phyloP scores from a whole-genome alignment of 1,284 basidiomycete species.

The Melampsora medusae region DNA sequence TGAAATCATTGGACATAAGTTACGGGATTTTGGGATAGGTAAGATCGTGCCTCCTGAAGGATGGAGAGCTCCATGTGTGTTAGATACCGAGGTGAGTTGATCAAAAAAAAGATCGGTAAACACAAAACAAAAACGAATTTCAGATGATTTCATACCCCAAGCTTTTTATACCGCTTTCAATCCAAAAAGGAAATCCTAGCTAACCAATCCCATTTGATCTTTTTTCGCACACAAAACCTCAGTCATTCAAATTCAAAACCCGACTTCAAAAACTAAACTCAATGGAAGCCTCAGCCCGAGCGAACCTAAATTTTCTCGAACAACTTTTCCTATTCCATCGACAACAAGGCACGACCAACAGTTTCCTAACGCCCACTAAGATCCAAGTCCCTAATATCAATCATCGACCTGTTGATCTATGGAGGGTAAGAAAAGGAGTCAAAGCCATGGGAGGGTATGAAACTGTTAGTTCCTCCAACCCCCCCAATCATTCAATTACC shows the following conservation, averaged over 20 bases:
- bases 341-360: constrained; percentile 52
- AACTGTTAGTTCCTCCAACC: constrained; percentile 23
- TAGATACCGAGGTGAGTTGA: constrained; percentile 78
- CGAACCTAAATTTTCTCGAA: constrained; percentile 94
- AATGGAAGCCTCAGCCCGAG: constrained; percentile 92
- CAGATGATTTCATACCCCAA: no score
- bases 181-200: no score
- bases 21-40: constrained; percentile 78
- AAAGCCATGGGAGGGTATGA: constrained; percentile 82
- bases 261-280: constrained; percentile 91
- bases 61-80: constrained; percentile 96
- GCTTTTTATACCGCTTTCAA: no score
- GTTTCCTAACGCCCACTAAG: constrained; percentile 50
- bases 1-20: constrained; percentile 70
- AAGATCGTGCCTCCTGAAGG: constrained; percentile 90
- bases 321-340: constrained; percentile 71
- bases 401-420: constrained; percentile 85
- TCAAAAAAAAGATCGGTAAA: no score
- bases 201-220: no score
- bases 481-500: no score
- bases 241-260: constrained; percentile 92
- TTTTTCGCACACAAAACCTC: neutral
- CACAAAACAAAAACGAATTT: no score
- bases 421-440: constrained; percentile 87
- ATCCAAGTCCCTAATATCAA: constrained; percentile 78